A percentile compares a stretch with the other conserved stretches of the same genome.
Evolutionary conservation across 306 rosid genomes (phyloP).

Genomic region (Rosa rugosa): DNA sequence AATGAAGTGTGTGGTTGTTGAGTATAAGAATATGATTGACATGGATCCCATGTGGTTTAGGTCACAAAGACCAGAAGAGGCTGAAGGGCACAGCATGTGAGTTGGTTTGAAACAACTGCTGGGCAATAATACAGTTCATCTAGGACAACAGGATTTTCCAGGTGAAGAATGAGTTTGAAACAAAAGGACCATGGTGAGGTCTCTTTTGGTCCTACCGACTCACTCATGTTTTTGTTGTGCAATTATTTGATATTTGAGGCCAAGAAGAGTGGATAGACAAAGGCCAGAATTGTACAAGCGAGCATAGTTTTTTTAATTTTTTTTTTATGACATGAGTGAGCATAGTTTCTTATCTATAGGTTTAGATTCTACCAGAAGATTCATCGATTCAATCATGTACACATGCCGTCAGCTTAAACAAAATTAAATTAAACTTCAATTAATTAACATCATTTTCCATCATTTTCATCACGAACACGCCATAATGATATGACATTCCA

Average conservation of each 20-base stretch:
- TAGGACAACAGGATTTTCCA: background rate
- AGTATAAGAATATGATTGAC: background rate
- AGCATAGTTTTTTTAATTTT: too few species aligned
- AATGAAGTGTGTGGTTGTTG: background rate
- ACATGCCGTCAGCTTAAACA: too few species aligned
- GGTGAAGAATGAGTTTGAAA: background rate
- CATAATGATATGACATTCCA: background rate
- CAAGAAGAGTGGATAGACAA: background rate
- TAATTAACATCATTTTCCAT: background rate
- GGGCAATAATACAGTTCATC: background rate
- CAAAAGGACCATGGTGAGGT: background rate
- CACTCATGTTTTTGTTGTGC: background rate
- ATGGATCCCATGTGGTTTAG: slow-evolving; percentile 15
- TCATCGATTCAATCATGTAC: background rate
- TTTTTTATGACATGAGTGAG: too few species aligned
- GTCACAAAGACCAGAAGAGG: background rate
- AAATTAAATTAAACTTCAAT: background rate
- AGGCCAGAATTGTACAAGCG: background rate
- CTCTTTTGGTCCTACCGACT: background rate
- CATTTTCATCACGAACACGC: background rate
- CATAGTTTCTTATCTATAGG: background rate
- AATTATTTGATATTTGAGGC: background rate
- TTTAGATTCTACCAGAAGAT: background rate
- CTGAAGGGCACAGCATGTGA: slow-evolving; percentile 4
- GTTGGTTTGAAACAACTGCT: background rate